These are phyloP conservation scores for Coleophoma crateriformis DNA, from an alignment of 2,329 filamentous ascomycete genomes.

Conservation along the genomic window DNA sequence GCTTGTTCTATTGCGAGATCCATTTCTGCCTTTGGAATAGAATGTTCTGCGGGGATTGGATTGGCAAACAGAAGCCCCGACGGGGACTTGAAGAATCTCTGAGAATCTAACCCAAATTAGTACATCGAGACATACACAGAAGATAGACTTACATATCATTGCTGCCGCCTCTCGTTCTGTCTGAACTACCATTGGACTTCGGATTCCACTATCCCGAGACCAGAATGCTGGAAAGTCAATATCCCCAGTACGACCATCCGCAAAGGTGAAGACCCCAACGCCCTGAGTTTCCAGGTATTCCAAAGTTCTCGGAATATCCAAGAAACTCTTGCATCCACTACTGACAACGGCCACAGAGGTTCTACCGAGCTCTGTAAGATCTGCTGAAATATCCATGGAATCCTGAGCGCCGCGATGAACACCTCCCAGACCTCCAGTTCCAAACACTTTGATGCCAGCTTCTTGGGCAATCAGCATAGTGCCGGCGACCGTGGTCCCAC, in stretches of 20 bases:
- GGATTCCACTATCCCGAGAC: slow-evolving; percentile 77
- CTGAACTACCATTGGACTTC: slow-evolving; percentile 69
- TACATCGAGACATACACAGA: background rate
- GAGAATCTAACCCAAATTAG: slow-evolving; percentile 48
- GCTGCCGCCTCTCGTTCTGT: slow-evolving; percentile 79
- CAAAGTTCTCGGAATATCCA: slow-evolving; percentile 85
- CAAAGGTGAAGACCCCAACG: slow-evolving; percentile 82
- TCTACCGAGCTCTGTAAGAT: slow-evolving; percentile 87
- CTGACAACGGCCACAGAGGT: slow-evolving; percentile 85
- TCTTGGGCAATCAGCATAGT: slow-evolving; percentile 86
- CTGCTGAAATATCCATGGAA: slow-evolving; percentile 90
- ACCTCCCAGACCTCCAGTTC: slow-evolving; percentile 88
- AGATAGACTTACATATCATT: slow-evolving; percentile 60
- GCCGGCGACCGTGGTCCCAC: slow-evolving; percentile 87
- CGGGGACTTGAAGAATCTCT: slow-evolving; percentile 55
- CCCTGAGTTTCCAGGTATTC: slow-evolving; percentile 71
- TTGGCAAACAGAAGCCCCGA: slow-evolving; percentile 87
- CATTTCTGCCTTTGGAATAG: slow-evolving; percentile 55
- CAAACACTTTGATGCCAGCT: slow-evolving; percentile 88
- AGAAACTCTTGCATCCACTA: slow-evolving; percentile 91
- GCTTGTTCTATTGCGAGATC: slow-evolving; percentile 50
- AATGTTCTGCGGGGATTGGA: slow-evolving; percentile 57
- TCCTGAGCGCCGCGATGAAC: slow-evolving; percentile 85
- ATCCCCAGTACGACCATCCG: slow-evolving; percentile 65
- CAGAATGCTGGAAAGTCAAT: slow-evolving; percentile 93